phyloP scores from a whole-genome alignment of 148 eudicot species.

The Chenopodium quinoa region DNA sequence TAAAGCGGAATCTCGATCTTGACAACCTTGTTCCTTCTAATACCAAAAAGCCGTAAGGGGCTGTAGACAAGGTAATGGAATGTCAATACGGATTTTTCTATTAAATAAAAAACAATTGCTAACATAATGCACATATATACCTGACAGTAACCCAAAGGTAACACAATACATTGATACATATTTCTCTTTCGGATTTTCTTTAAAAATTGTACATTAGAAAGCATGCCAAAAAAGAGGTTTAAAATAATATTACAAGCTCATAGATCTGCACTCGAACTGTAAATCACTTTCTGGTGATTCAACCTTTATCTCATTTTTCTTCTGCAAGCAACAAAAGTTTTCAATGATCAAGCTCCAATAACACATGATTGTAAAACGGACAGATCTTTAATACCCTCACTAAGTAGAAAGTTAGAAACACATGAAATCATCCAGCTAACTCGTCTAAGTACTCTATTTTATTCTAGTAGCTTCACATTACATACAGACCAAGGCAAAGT shows the following conservation, averaged over 20 bases:
- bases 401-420: neutral
- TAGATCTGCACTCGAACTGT: conserved; percentile 27
- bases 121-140: neutral
- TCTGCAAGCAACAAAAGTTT: conserved; percentile 18
- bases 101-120: neutral
- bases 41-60: neutral
- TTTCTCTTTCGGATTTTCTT: neutral
- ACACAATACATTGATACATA: too few species aligned
- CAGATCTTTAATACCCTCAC: neutral
- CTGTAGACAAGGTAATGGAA: neutral
- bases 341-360: neutral
- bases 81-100: neutral
- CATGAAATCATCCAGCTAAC: neutral
- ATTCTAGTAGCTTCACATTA: too few species aligned
- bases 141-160: neutral
- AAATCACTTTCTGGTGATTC: conserved; percentile 20
- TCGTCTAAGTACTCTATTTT: neutral
- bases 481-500: neutral
- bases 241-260: conserved; percentile 24
- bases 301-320: conserved; percentile 7
- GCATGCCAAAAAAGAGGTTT: neutral
- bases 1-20: too few species aligned
- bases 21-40: too few species aligned
- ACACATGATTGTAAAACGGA: too few species aligned
- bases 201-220: neutral